phyloP scores from a whole-genome alignment of 2,329 filamentous ascomycete genomes.

The Colletotrichum agaves region DNA sequence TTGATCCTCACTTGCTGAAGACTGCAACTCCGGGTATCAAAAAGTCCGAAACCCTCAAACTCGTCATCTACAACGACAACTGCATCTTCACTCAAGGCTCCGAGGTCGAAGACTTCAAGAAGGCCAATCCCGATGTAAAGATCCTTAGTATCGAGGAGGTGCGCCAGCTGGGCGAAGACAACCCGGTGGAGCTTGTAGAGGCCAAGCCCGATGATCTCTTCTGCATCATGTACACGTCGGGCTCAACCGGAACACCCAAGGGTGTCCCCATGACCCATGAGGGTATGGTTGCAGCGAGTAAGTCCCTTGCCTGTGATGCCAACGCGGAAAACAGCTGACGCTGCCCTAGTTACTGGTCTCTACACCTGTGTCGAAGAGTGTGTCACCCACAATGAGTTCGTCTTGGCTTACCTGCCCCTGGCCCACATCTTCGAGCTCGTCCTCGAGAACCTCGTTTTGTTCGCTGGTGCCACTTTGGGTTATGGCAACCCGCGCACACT shows the following conservation, averaged over 20 bases:
- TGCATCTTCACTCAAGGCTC: constrained; percentile 61
- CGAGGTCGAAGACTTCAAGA: constrained; percentile 66
- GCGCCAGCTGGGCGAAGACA: constrained; percentile 69
- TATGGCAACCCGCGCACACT: constrained; percentile 93
- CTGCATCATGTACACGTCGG: constrained; percentile 89
- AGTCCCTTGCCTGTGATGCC: constrained; percentile 49
- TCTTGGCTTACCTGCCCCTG: constrained; percentile 92
- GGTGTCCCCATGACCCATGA: constrained; percentile 86
- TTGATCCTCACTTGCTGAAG: constrained; percentile 81
- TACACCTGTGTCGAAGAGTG: constrained; percentile 80
- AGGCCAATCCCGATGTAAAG: constrained; percentile 63
- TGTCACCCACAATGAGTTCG: constrained; percentile 79
- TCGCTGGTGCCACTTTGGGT: constrained; percentile 90
- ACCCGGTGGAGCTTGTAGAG: constrained; percentile 76
- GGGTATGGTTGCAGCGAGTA: constrained; percentile 77
- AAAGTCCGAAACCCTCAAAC: constrained; percentile 65
- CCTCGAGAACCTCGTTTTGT: constrained; percentile 90
- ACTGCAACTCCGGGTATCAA: constrained; percentile 67
- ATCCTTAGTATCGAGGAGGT: constrained; percentile 67
- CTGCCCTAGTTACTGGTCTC: constrained; percentile 75
- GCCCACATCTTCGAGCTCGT: constrained; percentile 98
- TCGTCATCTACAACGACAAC: constrained; percentile 71
- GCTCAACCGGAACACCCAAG: constrained; percentile 89
- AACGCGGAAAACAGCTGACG: neutral
- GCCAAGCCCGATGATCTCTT: constrained; percentile 81